These are phyloP conservation scores for Trichophyton rubrum DNA, from an alignment of 2,329 filamentous ascomycete species.

Conservation along the genomic window DNA sequence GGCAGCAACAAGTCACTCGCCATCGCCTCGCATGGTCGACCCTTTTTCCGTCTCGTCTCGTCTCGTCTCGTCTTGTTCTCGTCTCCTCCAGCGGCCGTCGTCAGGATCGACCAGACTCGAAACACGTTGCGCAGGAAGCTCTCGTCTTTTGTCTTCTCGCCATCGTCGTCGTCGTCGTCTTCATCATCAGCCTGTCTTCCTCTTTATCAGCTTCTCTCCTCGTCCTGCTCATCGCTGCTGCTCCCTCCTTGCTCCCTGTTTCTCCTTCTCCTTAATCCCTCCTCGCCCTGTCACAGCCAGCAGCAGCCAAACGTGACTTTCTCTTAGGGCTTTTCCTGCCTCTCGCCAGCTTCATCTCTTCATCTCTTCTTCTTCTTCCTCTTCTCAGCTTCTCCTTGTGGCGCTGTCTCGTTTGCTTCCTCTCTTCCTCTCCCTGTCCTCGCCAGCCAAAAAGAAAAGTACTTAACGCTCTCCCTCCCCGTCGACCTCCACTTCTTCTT, in stretches of 20 bases:
- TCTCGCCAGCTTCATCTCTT: not conserved
- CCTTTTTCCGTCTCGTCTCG: too few species aligned
- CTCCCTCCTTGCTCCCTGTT: not conserved
- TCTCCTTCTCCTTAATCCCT: not conserved
- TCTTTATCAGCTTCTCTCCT: not conserved
- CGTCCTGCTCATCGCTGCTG: not conserved
- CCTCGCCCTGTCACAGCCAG: not conserved
- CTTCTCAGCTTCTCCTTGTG: not conserved
- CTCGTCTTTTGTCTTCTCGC: not conserved
- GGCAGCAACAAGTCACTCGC: not conserved
- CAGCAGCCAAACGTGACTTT: not conserved
- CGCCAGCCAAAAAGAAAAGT: not conserved
- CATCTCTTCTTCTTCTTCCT: not conserved
- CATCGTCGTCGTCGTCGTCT: not conserved
- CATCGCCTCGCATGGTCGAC: not conserved
- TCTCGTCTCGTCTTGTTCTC: too few species aligned
- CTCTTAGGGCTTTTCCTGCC: not conserved
- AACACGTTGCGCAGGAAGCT: slow-evolving; percentile 1
- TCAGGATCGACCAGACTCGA: slow-evolving; percentile 1
- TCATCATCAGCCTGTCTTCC: not conserved
- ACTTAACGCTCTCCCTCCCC: not conserved
- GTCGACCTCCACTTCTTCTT: not conserved
- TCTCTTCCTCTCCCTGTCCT: not conserved
- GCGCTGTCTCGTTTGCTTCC: not conserved
- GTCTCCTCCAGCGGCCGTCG: not conserved